A percentile compares a stretch with the other conserved stretches of the same genome.
Conservation (phyloP, 768 basidiomycete genomes). For the Boletus rubescentipes region DNA sequence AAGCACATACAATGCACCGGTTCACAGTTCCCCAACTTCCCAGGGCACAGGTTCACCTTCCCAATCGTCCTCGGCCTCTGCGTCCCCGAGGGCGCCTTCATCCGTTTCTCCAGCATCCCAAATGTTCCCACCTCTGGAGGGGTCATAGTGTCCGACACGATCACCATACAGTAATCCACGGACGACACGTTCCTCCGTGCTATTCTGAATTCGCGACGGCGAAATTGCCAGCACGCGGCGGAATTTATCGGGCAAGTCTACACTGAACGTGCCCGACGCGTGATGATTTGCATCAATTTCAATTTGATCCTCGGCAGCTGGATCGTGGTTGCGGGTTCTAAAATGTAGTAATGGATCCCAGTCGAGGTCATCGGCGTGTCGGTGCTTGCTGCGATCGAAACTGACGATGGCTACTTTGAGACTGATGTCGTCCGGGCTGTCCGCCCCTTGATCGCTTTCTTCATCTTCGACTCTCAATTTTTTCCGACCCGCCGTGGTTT, state of each 20-base stretch:
- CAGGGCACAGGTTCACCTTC: conserved; percentile 82
- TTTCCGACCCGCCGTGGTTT: conserved; percentile 42
- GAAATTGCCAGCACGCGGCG: conserved; percentile 64
- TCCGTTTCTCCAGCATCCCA: conserved; percentile 74
- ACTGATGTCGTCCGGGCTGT: conserved; percentile 15
- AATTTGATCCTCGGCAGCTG: conserved; percentile 9
- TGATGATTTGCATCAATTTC: conserved; percentile 32
- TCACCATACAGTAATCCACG: conserved; percentile 59
- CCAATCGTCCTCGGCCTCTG: conserved; percentile 63
- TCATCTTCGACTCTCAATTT: conserved; percentile 44
- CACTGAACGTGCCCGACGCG: conserved; percentile 43
- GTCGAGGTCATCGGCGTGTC: conserved; percentile 20
- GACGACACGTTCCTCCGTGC: conserved; percentile 52
- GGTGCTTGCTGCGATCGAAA: conserved; percentile 13
- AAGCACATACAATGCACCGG: conserved; percentile 29
- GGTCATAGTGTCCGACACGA: conserved; percentile 56
- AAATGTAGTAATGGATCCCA: conserved; percentile 32
- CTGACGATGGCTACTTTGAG: conserved; percentile 23
- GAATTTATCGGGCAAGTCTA: conserved; percentile 66
- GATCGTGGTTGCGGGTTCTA: conserved; percentile 25
- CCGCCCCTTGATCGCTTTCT: conserved; percentile 27
- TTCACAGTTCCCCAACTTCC: conserved; percentile 74
- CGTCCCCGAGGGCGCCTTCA: conserved; percentile 38
- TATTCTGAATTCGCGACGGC: conserved; percentile 40
- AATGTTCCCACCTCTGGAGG: conserved; percentile 65